Percentiles rank a stretch among this genome's conserved stretches.
phyloP scores from a whole-genome alignment of 768 basidiomycete genomes.

The Leccinum ochraceum region DNA sequence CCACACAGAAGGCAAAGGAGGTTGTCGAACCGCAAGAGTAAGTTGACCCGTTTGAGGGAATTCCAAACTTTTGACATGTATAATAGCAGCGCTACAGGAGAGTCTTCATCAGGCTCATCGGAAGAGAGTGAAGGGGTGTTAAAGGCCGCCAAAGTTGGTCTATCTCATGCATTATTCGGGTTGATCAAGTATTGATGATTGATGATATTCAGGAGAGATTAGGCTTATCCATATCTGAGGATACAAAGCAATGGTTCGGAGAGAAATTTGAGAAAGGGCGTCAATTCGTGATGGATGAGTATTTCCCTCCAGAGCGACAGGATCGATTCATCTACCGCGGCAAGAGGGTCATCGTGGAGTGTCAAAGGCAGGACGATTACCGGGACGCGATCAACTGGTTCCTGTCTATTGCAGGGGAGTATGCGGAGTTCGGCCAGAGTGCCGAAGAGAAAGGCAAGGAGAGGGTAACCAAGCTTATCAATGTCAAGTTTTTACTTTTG shows the following conservation, averaged over 20 bases:
- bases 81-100: conserved; percentile 29
- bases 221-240: conserved; percentile 51
- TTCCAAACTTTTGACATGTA: neutral
- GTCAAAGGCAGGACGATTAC: conserved; percentile 91
- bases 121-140: conserved; percentile 33
- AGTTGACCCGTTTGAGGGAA: neutral
- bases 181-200: neutral
- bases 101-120: neutral
- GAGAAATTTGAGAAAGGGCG: conserved; percentile 60
- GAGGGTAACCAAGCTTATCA: conserved; percentile 15
- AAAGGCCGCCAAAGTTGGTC: conserved; percentile 31
- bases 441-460: conserved; percentile 38
- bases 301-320: conserved; percentile 87
- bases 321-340: conserved; percentile 92
- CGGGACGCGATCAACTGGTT: conserved; percentile 81
- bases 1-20: conserved; percentile 3
- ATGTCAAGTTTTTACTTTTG: conserved; percentile 2
- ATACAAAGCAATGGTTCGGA: conserved; percentile 59
- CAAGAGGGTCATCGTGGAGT: conserved; percentile 94
- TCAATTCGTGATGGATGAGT: conserved; percentile 75
- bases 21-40: conserved; percentile 15
- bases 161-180: neutral
- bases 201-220: conserved; percentile 41
- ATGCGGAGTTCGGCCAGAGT: conserved; percentile 52
- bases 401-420: conserved; percentile 60